A percentile compares a stretch with the other conserved stretches of the same genome.
These are phyloP conservation scores for Acorus gramineus DNA, from an alignment of 106 monocot species.

Conservation along the genomic window DNA sequence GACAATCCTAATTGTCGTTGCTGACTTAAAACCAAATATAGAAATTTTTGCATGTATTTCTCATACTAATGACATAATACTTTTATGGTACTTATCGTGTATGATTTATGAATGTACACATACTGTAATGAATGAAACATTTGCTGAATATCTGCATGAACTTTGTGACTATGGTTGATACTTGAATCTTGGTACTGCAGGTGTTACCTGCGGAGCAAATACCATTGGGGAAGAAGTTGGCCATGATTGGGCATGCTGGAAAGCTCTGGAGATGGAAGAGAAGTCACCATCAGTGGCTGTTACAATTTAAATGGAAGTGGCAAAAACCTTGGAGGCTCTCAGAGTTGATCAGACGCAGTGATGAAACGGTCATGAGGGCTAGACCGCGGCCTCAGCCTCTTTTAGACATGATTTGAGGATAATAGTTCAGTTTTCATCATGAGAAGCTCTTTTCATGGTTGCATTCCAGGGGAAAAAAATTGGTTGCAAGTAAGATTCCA, in stretches of 20 bases:
- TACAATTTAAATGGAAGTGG: constrained; percentile 99
- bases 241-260: constrained; percentile 52
- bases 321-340: constrained; percentile 96
- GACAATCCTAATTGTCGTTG: too few species aligned
- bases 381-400: constrained; percentile 38
- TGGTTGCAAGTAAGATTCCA: constrained; percentile 2
- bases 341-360: constrained; percentile 69
- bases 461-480: constrained; percentile 1
- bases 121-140: too few species aligned
- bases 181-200: constrained; percentile 15
- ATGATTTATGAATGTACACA: too few species aligned
- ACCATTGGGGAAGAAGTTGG: constrained; percentile 53
- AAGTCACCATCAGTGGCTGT: constrained; percentile 89
- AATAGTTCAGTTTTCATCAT: background rate
- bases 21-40: too few species aligned
- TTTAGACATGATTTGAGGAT: constrained; percentile 6
- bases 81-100: too few species aligned
- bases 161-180: too few species aligned
- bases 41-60: background rate
- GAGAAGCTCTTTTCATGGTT: too few species aligned
- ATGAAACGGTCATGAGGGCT: constrained; percentile 67
- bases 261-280: constrained; percentile 96
- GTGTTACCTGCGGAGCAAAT: constrained; percentile 61
- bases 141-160: too few species aligned
- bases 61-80: background rate